A percentile compares a stretch with the other conserved stretches of the same genome.
phyloP scores from a whole-genome alignment of 352 stramenopile genomes.

The Globisporangium perplexum region DNA sequence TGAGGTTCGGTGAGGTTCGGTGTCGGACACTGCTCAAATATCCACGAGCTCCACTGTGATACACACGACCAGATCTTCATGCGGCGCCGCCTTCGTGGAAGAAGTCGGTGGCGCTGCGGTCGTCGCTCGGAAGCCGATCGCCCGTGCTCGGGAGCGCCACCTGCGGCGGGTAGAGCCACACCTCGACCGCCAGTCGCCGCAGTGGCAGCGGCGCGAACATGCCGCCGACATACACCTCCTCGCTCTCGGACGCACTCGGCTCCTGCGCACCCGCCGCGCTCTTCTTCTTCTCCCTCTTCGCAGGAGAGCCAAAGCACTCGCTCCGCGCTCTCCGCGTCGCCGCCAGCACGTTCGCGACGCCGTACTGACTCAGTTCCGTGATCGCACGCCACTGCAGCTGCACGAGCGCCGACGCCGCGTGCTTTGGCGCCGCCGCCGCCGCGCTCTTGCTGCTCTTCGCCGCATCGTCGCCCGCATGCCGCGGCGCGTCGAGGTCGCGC shows the following conservation, averaged over 20 bases:
- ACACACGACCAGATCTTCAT: too few species aligned
- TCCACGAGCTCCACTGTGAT: too few species aligned
- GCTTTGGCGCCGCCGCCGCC: constrained; percentile 15
- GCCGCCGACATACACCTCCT: constrained; percentile 20
- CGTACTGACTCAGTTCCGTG: constrained; percentile 25
- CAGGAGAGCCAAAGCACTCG: constrained; percentile 18
- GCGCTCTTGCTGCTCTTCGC: constrained; percentile 24
- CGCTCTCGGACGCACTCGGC: constrained; percentile 4
- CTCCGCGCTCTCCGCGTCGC: constrained; percentile 10
- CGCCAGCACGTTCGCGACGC: constrained; percentile 44
- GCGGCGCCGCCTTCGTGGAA: constrained; percentile 18
- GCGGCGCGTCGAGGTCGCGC: constrained; percentile 41
- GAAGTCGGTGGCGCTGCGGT: constrained; percentile 39
- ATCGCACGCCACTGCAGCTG: constrained; percentile 59
- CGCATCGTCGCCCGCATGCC: constrained; percentile 23
- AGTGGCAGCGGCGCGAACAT: constrained; percentile 49
- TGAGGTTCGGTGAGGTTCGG: too few species aligned
- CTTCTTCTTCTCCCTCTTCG: background rate
- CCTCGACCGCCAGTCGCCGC: constrained; percentile 44
- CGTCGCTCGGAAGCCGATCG: constrained; percentile 40
- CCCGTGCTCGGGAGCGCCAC: constrained; percentile 54
- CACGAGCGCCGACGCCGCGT: constrained; percentile 21
- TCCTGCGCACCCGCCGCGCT: background rate
- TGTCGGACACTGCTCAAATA: too few species aligned
- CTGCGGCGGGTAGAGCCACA: constrained; percentile 71